Conservation (phyloP, 2,329 filamentous ascomycete genomes). For the Scytalidium lignicola region DNA sequence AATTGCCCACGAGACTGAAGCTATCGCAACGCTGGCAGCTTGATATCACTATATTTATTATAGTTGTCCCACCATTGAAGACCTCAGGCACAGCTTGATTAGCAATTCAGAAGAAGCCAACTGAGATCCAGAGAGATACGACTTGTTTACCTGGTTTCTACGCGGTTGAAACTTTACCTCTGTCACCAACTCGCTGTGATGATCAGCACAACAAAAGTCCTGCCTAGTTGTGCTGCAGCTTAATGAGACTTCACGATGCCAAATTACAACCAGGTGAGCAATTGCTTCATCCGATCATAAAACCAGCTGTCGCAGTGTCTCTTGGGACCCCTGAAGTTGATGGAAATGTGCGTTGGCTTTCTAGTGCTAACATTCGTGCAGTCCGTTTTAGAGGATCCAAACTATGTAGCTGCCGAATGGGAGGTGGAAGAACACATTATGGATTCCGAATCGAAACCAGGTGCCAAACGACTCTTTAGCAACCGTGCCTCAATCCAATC, state of each 20-base stretch:
- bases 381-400: not conserved
- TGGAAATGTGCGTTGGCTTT: no score
- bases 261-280: not conserved
- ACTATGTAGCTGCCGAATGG: not conserved
- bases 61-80: no score
- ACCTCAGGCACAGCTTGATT: no score
- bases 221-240: not conserved
- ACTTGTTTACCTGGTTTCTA: no score
- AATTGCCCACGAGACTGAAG: not conserved
- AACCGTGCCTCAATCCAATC: slow-evolving; percentile 17
- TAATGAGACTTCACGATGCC: not conserved
- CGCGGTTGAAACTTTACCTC: not conserved
- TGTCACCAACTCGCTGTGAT: not conserved
- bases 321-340: no score
- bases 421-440: not conserved
- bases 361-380: not conserved
- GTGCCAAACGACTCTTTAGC: slow-evolving; percentile 28
- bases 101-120: no score
- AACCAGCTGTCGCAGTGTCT: no score
- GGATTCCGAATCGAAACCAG: slow-evolving; percentile 4
- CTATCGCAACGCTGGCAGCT: not conserved
- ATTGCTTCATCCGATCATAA: not conserved
- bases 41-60: no score
- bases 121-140: no score
- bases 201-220: not conserved